Evolutionary conservation across 106 monocot species (phyloP).

Genomic region (Acanthochlamys bracteata): DNA sequence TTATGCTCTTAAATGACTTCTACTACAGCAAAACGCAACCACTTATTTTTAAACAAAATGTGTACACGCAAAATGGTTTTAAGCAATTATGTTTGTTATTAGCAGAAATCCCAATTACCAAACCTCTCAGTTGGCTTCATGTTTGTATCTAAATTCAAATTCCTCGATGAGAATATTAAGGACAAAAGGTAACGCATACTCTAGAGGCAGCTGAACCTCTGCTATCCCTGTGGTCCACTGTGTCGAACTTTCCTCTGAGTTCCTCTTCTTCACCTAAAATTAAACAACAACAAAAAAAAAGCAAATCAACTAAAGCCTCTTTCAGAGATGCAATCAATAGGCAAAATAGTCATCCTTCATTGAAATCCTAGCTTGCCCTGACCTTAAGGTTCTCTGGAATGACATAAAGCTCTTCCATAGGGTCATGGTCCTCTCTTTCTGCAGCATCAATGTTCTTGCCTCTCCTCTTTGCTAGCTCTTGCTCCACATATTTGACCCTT

Average conservation of each 20-base stretch:
- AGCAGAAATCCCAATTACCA: too few species aligned
- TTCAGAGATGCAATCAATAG: not conserved
- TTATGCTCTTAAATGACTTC: too few species aligned
- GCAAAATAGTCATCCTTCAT: not conserved
- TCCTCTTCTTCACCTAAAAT: slow-evolving; percentile 80
- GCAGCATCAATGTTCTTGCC: slow-evolving; percentile 50
- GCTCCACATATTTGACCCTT: slow-evolving; percentile 91
- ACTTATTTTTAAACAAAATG: too few species aligned
- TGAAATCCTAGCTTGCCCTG: not conserved
- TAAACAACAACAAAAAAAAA: not conserved
- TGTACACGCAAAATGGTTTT: too few species aligned
- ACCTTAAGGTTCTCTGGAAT: slow-evolving; percentile 92
- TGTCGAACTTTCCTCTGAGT: slow-evolving; percentile 93
- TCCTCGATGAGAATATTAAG: not conserved
- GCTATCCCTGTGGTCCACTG: slow-evolving; percentile 99
- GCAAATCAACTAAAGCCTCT: not conserved
- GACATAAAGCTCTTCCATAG: slow-evolving; percentile 73
- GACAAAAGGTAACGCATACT: slow-evolving; percentile 27
- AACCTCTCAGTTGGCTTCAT: too few species aligned
- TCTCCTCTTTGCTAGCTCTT: slow-evolving; percentile 64
- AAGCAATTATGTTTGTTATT: too few species aligned
- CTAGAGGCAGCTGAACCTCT: slow-evolving; percentile 91
- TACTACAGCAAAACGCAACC: too few species aligned
- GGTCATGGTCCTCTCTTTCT: slow-evolving; percentile 59
- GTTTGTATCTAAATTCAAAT: too few species aligned